These are phyloP conservation scores for Melaleuca quinquenervia DNA, from an alignment of 345 rosid species.

Conservation along the genomic window DNA sequence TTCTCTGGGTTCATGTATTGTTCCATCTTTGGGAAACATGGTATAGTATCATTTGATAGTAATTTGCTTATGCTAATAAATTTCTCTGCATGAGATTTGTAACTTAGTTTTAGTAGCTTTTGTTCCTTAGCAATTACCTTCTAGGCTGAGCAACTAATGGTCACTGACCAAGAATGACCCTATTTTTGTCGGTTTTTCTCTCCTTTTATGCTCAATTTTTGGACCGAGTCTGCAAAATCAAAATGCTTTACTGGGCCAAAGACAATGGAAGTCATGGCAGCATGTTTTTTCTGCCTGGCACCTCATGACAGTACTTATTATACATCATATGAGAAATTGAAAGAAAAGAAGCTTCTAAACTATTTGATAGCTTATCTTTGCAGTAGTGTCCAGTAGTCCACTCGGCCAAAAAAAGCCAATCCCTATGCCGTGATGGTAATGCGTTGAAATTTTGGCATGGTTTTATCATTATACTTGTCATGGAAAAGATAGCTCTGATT, in stretches of 20 bases:
- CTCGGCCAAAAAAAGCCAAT: slow-evolving; percentile 43
- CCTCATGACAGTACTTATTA: background rate
- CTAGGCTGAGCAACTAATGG: background rate
- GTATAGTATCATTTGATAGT: background rate
- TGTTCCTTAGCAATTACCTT: background rate
- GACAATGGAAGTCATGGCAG: background rate
- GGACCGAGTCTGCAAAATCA: background rate
- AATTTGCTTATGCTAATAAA: background rate
- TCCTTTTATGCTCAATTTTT: background rate
- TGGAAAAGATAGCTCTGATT: background rate
- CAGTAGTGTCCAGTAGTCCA: slow-evolving; percentile 65
- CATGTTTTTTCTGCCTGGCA: background rate
- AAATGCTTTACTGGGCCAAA: background rate
- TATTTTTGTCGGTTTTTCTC: background rate
- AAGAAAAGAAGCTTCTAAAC: background rate
- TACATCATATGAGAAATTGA: background rate
- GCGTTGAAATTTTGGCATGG: background rate
- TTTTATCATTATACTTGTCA: background rate
- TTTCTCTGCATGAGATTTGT: background rate
- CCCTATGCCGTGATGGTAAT: slow-evolving; percentile 84
- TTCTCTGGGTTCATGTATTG: background rate
- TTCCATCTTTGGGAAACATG: background rate
- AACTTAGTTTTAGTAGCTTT: background rate
- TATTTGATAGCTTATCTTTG: background rate
- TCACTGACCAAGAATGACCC: background rate